These are phyloP conservation scores for Diutina ranongensis DNA, from an alignment of 1,139 yeast genomes.

Conservation along the genomic window DNA sequence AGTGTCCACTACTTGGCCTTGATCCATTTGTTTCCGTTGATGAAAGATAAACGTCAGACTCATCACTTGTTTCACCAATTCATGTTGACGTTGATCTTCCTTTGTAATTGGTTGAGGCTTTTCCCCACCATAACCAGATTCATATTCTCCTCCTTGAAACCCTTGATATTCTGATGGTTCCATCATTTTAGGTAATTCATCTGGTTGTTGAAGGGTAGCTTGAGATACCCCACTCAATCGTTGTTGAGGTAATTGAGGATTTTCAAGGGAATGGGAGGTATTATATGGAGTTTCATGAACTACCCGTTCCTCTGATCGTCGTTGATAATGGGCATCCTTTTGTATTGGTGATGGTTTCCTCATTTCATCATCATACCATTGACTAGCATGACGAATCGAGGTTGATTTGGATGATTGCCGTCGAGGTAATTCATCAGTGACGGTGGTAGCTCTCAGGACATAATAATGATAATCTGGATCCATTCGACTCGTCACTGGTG, in stretches of 20 bases:
- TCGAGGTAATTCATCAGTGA: background rate
- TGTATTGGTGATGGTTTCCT: background rate
- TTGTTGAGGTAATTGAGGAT: background rate
- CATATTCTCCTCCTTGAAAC: background rate
- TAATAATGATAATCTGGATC: constrained; percentile 3
- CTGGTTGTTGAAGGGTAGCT: background rate
- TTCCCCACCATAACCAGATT: background rate
- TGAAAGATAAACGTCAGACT: constrained; percentile 3
- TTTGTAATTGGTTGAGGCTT: background rate
- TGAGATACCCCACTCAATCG: background rate
- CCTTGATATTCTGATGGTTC: constrained; percentile 1
- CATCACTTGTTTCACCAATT: constrained; percentile 5
- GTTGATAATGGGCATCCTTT: background rate
- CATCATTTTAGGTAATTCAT: constrained; percentile 1
- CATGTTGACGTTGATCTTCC: background rate
- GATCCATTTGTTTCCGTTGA: background rate
- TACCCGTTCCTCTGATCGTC: background rate
- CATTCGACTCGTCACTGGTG: constrained; percentile 5
- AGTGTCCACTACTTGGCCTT: constrained; percentile 9
- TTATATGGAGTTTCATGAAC: background rate
- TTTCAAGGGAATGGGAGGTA: background rate
- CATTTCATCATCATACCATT: background rate
- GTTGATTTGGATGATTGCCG: background rate
- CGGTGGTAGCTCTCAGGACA: background rate
- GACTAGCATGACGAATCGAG: background rate